Evolutionary conservation across 1,139 yeast species (phyloP), one percentile per base, ranked within the genome.

Genomic region (Kluyveromyces sp.): DNA sequence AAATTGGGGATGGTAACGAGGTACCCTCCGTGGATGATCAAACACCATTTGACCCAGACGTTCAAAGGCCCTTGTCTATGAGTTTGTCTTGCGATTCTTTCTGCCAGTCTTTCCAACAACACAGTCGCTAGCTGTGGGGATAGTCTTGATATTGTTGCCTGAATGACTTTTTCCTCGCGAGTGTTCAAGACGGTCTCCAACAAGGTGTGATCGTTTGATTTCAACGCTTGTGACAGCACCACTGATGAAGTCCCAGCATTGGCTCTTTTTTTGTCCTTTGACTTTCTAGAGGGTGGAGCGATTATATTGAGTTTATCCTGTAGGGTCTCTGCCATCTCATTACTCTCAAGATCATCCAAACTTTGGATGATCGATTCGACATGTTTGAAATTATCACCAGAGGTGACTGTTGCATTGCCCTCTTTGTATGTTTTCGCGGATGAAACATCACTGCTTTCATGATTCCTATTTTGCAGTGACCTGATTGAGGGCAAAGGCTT

Each of bases 11-110:
- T 69, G 15, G 83, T 74, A 22, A 83, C 66, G 42, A 75, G 52
- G 50, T 79, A 80, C 2, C 94, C 92, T 33, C 98, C 98, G 62
- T 94, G 98, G 33, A 84, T 78, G 39, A 92, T 81, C 57, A 94
- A 71, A 41, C 88, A 81, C 94, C 96, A 89, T 62, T 89, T 86
- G 52, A 89, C 80, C 99, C 99, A 92, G 40, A 78, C 73, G 51
- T 83, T 82, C 50, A 92, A 71, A 48, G 80, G 82, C 33, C 83
- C 85, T 50, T 88, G 88, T 42, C 71, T 59, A 46, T 72, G 66
- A 4, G 80, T 77, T 20, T 73, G 70, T 55, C 94, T 76, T 9
- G 89, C 82, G 47, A 87, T 77, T 61, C 86, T 77, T 60, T 88
- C 96, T 1, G 96, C 88, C 32, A 92, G 68, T 56, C 89, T 74